Conservation (phyloP, 2,329 filamentous ascomycete species). For the Chrysoporthe deuterocubensis region DNA sequence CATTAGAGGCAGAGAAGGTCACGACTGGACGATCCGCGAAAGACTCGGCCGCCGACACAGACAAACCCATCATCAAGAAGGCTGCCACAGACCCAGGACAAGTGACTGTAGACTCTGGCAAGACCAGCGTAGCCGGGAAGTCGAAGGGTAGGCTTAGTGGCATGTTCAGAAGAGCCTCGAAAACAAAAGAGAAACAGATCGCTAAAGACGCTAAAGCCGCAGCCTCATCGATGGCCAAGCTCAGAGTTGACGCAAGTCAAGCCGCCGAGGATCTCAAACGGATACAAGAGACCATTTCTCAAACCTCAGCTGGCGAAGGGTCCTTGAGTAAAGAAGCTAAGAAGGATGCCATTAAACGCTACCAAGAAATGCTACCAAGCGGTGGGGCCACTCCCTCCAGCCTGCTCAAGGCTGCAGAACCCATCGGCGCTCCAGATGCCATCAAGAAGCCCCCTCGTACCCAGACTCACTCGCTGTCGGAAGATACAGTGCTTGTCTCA, state of each 20-base stretch:
- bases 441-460: slow-evolving; percentile 20
- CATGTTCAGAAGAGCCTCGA: slow-evolving; percentile 5
- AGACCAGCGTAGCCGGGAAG: neutral
- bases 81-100: neutral
- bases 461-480: slow-evolving; percentile 20
- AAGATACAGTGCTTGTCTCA: slow-evolving; percentile 17
- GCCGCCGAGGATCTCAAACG: neutral
- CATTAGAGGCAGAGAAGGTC: neutral
- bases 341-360: neutral
- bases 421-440: slow-evolving; percentile 6
- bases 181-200: slow-evolving; percentile 7
- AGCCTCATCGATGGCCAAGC: neutral
- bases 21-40: too few species aligned
- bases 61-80: neutral
- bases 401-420: slow-evolving; percentile 9
- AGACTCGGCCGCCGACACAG: neutral
- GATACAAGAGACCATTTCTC: neutral
- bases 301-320: slow-evolving; percentile 7
- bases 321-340: slow-evolving; percentile 3
- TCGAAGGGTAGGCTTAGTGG: slow-evolving; percentile 3
- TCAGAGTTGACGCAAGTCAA: neutral
- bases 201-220: slow-evolving; percentile 1
- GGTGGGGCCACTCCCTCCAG: slow-evolving; percentile 5
- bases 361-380: slow-evolving; percentile 1
- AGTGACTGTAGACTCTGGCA: neutral